Base-by-base conservation (phyloP, 108 stramenopile species). In the Ochromonas danica region DNA sequence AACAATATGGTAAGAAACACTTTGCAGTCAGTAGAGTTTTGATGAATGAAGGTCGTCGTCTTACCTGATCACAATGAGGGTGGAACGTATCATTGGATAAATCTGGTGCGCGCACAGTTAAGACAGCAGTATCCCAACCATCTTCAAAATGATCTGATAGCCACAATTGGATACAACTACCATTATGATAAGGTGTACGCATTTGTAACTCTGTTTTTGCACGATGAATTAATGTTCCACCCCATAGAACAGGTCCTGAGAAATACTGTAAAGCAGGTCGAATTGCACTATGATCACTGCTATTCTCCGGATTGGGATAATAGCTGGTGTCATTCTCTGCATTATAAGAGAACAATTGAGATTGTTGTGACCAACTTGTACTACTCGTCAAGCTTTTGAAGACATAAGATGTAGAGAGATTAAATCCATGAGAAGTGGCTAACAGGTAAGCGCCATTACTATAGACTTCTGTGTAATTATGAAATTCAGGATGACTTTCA, bases 41-140 rank as follows among this genome's bases (percentile, higher is more conserved):
- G n/a, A n/a, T n/a, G n/a, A n/a, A n/a, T n/a, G n/a, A n/a, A n/a
- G n/a, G n/a, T n/a, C n/a, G n/a, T n/a, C n/a, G n/a, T n/a, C n/a
- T n/a, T n/a, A 51, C 45, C 43, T 75, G 51, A 25, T 75, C 72
- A 60, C 72, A 75, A 57, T 60, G 72, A 75, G 51, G 45, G 6
- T 27, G 40, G 38, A 75, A 75, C 6, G 43, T 57, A 60, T 75
- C 72, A 57, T 75, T 75, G 3, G 43, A 14, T 17, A 28, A 22
- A 57, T 60, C 72, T 22, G 72, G 72, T 60, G 51, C 72, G 31
- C 25, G 40, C 40, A 75, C 72, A 36, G 72, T 75, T 22, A 75
- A 33, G 6, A 57, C 45, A 38, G 72, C 72, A 6, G 72, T 75
- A 75, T 75, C 72, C 72, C 72, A 75, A 14, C 72, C 72, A 60